Evolutionary conservation across 176 grass and related monocot genomes (phyloP).

Genomic region (Rhynchospora breviuscula): DNA sequence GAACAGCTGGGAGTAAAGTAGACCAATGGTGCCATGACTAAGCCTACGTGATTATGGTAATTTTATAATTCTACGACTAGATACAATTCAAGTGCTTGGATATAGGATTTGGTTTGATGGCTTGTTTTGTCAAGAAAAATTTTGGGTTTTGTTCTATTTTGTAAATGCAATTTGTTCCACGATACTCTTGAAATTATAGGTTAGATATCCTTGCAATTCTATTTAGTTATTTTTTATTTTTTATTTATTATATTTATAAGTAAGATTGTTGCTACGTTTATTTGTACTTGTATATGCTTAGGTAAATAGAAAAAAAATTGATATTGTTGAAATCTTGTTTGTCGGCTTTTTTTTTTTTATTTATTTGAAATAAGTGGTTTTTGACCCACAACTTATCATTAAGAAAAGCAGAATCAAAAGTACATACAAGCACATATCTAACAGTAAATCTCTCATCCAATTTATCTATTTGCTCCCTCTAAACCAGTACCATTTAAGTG

Average conservation of each 20-base stretch:
- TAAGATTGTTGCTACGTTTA: not conserved
- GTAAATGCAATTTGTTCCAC: not conserved
- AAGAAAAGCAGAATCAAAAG: too few species aligned
- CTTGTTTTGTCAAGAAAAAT: not conserved
- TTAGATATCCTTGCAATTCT: not conserved
- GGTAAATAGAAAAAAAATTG: not conserved
- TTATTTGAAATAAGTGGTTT: too few species aligned
- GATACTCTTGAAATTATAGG: not conserved
- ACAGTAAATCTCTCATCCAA: too few species aligned
- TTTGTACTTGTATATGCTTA: constrained; percentile 3
- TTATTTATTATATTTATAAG: not conserved
- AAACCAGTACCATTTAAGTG: too few species aligned
- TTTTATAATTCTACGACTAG: not conserved
- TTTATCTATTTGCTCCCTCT: too few species aligned
- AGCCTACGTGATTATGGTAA: not conserved
- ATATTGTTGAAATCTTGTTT: too few species aligned
- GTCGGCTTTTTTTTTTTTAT: not conserved
- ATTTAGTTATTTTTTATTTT: not conserved
- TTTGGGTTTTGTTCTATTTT: not conserved
- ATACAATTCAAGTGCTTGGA: not conserved
- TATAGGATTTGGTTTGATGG: not conserved
- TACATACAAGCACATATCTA: too few species aligned
- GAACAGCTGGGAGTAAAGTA: constrained; percentile 22
- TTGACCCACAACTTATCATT: too few species aligned
- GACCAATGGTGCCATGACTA: not conserved